A percentile compares a stretch with the other conserved stretches of the same genome.
Evolutionary conservation across 768 basidiomycete species (phyloP).

Genomic region (Tulasnella sp.): DNA sequence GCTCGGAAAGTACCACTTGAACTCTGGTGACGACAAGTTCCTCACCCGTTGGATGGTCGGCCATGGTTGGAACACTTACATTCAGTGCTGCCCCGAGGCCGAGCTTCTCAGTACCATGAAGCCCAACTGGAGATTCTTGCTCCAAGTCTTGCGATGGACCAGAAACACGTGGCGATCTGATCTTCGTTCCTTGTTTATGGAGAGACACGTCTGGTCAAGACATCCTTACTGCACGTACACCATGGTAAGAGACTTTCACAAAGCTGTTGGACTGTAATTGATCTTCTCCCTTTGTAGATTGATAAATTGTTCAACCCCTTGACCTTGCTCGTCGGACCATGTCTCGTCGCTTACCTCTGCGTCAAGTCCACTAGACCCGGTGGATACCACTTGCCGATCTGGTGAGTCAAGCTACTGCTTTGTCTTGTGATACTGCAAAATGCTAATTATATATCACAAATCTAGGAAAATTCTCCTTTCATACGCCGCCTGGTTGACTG

Average conservation of each 20-base stretch:
- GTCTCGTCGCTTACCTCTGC: slow-evolving; percentile 59
- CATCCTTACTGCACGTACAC: slow-evolving; percentile 77
- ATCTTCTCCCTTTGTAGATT: slow-evolving; percentile 34
- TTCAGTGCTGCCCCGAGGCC: slow-evolving; percentile 69
- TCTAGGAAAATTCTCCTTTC: slow-evolving; percentile 27
- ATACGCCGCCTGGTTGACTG: slow-evolving; percentile 31
- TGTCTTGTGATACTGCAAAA: neutral
- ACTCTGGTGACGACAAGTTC: slow-evolving; percentile 90
- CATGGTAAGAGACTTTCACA: slow-evolving; percentile 50
- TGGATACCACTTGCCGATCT: slow-evolving; percentile 72
- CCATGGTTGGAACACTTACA: slow-evolving; percentile 92
- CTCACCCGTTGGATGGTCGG: slow-evolving; percentile 93
- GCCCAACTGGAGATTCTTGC: slow-evolving; percentile 89
- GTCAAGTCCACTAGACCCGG: slow-evolving; percentile 70
- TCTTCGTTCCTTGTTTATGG: slow-evolving; percentile 76
- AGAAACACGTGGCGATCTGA: slow-evolving; percentile 91
- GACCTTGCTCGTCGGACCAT: slow-evolving; percentile 73
- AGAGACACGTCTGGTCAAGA: slow-evolving; percentile 72
- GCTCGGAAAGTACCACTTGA: slow-evolving; percentile 88
- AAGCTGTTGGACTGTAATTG: neutral
- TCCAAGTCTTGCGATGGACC: slow-evolving; percentile 88
- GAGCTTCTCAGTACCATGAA: slow-evolving; percentile 91
- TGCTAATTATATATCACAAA: neutral
- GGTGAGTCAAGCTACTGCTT: slow-evolving; percentile 34
- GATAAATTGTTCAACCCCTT: slow-evolving; percentile 80